phyloP scores from a whole-genome alignment of 78 protist species.

The Dictyostelium capitatum region DNA sequence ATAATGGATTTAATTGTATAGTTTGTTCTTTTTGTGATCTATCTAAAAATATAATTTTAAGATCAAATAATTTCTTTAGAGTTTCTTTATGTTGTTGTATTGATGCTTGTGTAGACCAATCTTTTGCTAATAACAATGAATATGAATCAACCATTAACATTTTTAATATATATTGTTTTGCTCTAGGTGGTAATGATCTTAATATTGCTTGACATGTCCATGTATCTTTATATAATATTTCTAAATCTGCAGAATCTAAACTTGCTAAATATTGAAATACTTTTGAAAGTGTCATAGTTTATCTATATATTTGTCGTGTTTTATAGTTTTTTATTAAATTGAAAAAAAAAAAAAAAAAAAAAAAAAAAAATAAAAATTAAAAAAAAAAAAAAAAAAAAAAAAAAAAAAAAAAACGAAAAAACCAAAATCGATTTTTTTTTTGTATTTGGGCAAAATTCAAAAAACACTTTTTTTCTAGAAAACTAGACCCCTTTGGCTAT shows the following conservation, averaged over 20 bases:
- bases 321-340: neutral
- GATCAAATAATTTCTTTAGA: conserved; percentile 25
- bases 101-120: conserved; percentile 36
- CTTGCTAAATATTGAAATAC: conserved; percentile 72
- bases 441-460: too few species aligned
- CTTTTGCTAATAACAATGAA: neutral
- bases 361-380: too few species aligned
- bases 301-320: neutral
- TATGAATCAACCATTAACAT: conserved; percentile 10
- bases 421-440: too few species aligned
- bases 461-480: too few species aligned
- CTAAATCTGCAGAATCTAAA: conserved; percentile 19
- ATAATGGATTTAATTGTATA: conserved; percentile 36
- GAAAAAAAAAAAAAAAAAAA: conserved; percentile 27
- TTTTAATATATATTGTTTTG: conserved; percentile 62
- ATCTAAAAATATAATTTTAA: conserved; percentile 34
- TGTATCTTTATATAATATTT: conserved; percentile 47
- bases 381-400: too few species aligned
- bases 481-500: too few species aligned
- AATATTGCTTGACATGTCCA: conserved; percentile 72
- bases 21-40: neutral
- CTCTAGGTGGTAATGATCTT: conserved; percentile 64
- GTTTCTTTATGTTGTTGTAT: conserved; percentile 46
- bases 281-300: neutral
- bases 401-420: too few species aligned